Evolutionary conservation across 1,284 basidiomycete genomes (phyloP).

Genomic region (Cerioporus squamosus): DNA sequence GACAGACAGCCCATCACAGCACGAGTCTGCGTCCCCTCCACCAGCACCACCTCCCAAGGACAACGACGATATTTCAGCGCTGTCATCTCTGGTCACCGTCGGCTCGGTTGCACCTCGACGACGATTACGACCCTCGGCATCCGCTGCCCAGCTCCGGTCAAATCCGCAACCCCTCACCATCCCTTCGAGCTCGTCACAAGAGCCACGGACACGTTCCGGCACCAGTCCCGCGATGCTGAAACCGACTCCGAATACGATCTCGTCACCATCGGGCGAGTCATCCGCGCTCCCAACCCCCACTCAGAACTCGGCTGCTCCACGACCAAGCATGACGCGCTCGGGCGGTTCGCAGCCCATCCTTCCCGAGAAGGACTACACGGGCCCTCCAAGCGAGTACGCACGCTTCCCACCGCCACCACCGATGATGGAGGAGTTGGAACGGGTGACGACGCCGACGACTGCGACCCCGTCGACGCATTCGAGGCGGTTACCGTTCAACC

Average conservation of each 20-base stretch:
- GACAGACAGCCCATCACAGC: constrained; percentile 68
- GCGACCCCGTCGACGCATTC: constrained; percentile 50
- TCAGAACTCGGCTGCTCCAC: constrained; percentile 25
- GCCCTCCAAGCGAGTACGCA: constrained; percentile 71
- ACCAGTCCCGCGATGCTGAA: constrained; percentile 59
- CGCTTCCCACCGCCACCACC: constrained; percentile 73
- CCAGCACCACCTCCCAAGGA: constrained; percentile 52
- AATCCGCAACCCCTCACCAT: constrained; percentile 42
- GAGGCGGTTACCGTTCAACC: constrained; percentile 69
- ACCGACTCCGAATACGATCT: constrained; percentile 39
- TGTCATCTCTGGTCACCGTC: constrained; percentile 49
- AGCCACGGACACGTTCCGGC: constrained; percentile 65
- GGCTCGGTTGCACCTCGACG: constrained; percentile 61
- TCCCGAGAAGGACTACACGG: constrained; percentile 57
- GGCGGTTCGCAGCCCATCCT: constrained; percentile 24
- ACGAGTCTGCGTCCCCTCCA: constrained; percentile 53
- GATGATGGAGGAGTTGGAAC: constrained; percentile 30
- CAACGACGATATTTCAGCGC: constrained; percentile 57
- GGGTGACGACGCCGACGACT: constrained; percentile 43
- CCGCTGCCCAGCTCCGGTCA: constrained; percentile 73
- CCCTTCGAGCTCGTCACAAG: constrained; percentile 31
- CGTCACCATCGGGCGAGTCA: constrained; percentile 30
- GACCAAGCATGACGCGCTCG: constrained; percentile 24
- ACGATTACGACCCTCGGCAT: constrained; percentile 71
- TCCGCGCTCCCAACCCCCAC: constrained; percentile 32